Conservation (phyloP, 2,329 filamentous ascomycete species). For the Huntiella decipiens region DNA sequence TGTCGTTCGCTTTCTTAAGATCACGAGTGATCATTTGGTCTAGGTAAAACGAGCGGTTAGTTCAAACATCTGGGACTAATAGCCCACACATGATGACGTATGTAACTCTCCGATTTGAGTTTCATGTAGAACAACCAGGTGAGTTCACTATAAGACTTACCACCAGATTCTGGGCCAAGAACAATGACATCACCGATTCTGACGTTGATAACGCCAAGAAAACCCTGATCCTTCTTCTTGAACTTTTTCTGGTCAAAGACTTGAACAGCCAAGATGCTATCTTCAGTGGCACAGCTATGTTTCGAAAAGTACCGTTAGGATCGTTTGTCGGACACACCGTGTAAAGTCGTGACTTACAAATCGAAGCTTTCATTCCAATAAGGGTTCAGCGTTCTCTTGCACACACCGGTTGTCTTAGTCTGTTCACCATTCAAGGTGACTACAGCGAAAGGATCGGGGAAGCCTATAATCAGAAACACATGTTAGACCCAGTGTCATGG, state of each 20-base stretch:
- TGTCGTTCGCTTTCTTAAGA: conserved; percentile 94
- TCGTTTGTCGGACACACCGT: neutral
- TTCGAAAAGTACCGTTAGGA: neutral
- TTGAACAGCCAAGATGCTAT: conserved; percentile 91
- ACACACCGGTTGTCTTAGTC: conserved; percentile 92
- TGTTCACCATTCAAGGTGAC: conserved; percentile 95
- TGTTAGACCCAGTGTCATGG: neutral
- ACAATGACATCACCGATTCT: conserved; percentile 89
- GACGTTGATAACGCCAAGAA: conserved; percentile 86
- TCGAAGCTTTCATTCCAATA: conserved; percentile 99
- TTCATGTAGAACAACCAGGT: neutral
- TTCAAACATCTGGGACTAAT: neutral
- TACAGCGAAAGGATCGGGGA: conserved; percentile 93
- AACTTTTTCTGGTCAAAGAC: conserved; percentile 99
- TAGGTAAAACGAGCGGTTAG: conserved; percentile 21
- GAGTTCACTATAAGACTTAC: conserved; percentile 28
- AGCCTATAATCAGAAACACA: conserved; percentile 38
- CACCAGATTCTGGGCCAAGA: conserved; percentile 72
- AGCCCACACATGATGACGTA: neutral
- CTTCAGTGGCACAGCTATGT: conserved; percentile 67
- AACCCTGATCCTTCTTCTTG: conserved; percentile 99
- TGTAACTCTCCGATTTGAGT: neutral
- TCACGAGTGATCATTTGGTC: conserved; percentile 97
- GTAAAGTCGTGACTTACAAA: conserved; percentile 43
- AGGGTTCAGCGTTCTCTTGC: conserved; percentile 95